Conservation (phyloP, 176 grass and related monocot species). For the Paspalum notatum region DNA sequence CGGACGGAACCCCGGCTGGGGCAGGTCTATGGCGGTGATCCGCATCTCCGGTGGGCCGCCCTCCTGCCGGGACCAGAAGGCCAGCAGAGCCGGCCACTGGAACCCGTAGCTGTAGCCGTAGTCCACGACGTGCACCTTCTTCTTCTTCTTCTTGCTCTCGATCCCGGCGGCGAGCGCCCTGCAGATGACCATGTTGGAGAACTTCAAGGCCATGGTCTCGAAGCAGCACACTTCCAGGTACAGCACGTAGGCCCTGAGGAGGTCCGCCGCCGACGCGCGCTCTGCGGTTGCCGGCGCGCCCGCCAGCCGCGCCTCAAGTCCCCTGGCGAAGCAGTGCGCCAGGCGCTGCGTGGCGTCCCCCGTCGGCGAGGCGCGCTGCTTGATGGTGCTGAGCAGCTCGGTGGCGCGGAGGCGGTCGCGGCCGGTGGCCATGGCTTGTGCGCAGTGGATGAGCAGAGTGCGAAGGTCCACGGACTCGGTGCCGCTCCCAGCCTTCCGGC, state of each 20-base stretch:
- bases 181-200: not conserved
- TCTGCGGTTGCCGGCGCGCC: too few relatives aligned
- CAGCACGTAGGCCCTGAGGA: not conserved
- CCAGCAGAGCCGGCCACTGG: not conserved
- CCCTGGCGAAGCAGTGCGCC: not conserved
- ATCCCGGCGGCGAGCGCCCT: not conserved
- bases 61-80: not conserved
- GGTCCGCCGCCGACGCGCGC: not conserved
- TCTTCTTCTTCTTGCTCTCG: not conserved
- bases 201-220: not conserved
- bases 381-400: not conserved
- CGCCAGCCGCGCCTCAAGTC: not conserved
- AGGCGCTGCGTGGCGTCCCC: not conserved
- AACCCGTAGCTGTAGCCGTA: not conserved
- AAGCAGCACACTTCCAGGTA: not conserved
- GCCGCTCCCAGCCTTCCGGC: not conserved
- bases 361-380: not conserved
- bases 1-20: conserved; percentile 48
- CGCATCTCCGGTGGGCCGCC: conserved; percentile 51
- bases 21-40: conserved; percentile 49
- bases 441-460: not conserved
- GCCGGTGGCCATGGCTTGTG: not conserved
- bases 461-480: not conserved
- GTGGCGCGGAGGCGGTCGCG: not conserved
- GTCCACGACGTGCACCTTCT: not conserved